phyloP scores from a whole-genome alignment of 495 filamentous ascomycete genomes.

The Stereocaulon alpinum region DNA sequence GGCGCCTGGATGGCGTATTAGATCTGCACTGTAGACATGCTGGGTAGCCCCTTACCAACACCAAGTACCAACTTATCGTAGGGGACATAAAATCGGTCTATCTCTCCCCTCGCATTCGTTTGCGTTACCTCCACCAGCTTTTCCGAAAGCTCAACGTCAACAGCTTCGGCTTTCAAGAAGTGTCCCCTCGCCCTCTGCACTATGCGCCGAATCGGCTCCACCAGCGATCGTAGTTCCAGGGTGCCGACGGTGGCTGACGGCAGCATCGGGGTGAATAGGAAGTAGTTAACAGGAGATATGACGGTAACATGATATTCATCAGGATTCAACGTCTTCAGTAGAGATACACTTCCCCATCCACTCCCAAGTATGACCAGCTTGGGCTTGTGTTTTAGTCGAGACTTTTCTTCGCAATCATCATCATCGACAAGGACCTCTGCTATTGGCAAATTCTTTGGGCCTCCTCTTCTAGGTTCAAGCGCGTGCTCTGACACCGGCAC shows the following conservation, averaged over 20 bases:
- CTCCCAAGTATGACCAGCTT: constrained; percentile 85
- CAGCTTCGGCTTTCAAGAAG: constrained; percentile 76
- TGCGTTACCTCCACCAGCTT: constrained; percentile 84
- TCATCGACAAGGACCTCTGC: constrained; percentile 79
- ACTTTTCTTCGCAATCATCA: constrained; percentile 61
- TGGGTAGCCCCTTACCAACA: constrained; percentile 51
- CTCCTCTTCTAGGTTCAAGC: constrained; percentile 69
- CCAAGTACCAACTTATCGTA: constrained; percentile 98
- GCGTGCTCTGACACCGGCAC: constrained; percentile 75
- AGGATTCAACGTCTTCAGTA: constrained; percentile 81
- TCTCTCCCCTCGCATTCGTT: constrained; percentile 55
- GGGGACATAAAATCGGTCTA: constrained; percentile 79
- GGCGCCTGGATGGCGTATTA: constrained; percentile 46
- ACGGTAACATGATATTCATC: constrained; percentile 92
- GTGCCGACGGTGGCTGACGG: constrained; percentile 95
- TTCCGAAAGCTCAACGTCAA: constrained; percentile 80
- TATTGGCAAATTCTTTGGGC: constrained; percentile 94
- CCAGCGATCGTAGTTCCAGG: constrained; percentile 75
- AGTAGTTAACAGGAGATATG: constrained; percentile 89
- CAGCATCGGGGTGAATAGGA: constrained; percentile 95
- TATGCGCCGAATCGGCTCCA: constrained; percentile 86
- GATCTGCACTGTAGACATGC: not conserved
- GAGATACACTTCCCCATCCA: constrained; percentile 88
- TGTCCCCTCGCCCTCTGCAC: constrained; percentile 69
- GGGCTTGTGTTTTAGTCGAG: constrained; percentile 69